These are phyloP conservation scores for Blakeslea trispora DNA, from an alignment of 371 early-diverging fungal species.

Conservation along the genomic window DNA sequence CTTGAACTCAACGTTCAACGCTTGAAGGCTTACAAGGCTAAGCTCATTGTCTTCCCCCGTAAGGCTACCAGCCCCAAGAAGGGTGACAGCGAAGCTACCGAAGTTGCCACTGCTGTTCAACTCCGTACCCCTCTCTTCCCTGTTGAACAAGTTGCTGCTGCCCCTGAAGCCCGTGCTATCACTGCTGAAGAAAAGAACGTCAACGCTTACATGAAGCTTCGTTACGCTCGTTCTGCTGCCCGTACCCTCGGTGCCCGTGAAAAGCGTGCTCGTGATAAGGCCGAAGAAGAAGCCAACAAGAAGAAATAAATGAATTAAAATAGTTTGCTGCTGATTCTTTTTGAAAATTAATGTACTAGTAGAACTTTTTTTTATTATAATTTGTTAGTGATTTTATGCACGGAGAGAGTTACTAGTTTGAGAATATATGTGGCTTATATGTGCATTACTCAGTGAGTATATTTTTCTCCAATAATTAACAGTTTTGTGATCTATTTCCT, in stretches of 20 bases:
- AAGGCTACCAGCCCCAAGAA: slow-evolving; percentile 89
- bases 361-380: neutral
- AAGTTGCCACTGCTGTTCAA: slow-evolving; percentile 73
- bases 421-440: too few species aligned
- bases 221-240: slow-evolving; percentile 85
- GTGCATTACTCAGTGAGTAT: too few species aligned
- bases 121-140: slow-evolving; percentile 74
- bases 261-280: slow-evolving; percentile 77
- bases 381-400: too few species aligned
- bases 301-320: slow-evolving; percentile 27
- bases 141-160: slow-evolving; percentile 66
- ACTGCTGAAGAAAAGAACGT: slow-evolving; percentile 82
- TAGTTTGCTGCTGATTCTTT: slow-evolving; percentile 6
- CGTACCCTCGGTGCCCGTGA: slow-evolving; percentile 86
- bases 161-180: slow-evolving; percentile 82
- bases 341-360: neutral
- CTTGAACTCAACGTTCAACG: slow-evolving; percentile 96
- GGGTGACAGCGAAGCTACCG: slow-evolving; percentile 70
- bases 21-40: slow-evolving; percentile 95
- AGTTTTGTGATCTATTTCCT: too few species aligned
- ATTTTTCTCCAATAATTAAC: too few species aligned
- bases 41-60: slow-evolving; percentile 93
- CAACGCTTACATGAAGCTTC: slow-evolving; percentile 85
- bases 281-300: slow-evolving; percentile 87
- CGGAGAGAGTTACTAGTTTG: too few species aligned